Base-by-base conservation (phyloP, 352 stramenopile species). In the Aphanomyces euteiches region DNA sequence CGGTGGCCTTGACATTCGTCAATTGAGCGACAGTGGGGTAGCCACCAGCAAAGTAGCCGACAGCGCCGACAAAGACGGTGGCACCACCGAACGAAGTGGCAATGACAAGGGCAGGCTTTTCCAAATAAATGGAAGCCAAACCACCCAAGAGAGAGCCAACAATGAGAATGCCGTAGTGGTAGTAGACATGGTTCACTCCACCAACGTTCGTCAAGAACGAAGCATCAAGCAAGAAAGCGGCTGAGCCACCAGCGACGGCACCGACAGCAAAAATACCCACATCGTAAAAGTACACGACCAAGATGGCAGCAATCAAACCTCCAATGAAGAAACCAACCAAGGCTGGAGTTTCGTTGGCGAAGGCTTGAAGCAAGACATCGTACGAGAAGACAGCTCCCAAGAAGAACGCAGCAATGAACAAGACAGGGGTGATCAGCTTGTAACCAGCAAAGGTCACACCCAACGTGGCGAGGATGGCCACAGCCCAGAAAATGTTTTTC, bases 11-110 rank as follows among this genome's bases (percentile, higher is more conserved):
- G 61, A 87, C 86, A 45, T 81, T 74, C 37, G 79, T 79, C 28
- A 92, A 75, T 47, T 84, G 74, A 10, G 78, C 77, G 41, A 74
- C 79, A 40, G 85, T 92, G 7, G 83, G 81, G 71, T 88, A 92
- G 59, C 84, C 78, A 12, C 83, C 83, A 7, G 79, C 76, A 45
- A 92, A 90, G 71, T 88, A 89, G 7, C 82, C 84, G 21, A 92
- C 61, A 34, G 82, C 82, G 75, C 78, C 85, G 28, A 87, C 74
- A 28, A 80, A 77, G 28, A 83, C 73, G 17, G 81, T 80, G 43
- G 79, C 74, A 8, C 84, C 84, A 17, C 88, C 78, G 65, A 87
- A 83, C 34, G 79, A 81, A 4, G 84, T 90, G 12, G 83, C 80
- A 1, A 79, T 71, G 21, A 90, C 79, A 15, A 87, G 54, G 15